phyloP scores from a whole-genome alignment of 1,139 yeast species.

The Taiozyma sp. region DNA sequence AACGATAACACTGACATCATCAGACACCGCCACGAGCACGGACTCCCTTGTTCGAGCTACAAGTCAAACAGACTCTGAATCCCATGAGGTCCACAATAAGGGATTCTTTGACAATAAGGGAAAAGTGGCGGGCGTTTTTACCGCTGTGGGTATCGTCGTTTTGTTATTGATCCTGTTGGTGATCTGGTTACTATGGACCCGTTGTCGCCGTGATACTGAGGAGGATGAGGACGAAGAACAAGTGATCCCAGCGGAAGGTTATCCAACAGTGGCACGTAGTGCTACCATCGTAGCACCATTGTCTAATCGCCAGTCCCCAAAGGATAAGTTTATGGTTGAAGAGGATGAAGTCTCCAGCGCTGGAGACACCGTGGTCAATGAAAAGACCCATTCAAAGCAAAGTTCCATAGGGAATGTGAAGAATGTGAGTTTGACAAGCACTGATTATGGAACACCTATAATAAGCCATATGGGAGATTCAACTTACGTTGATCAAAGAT shows the following conservation, averaged over 20 bases:
- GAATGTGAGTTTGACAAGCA: slow-evolving; percentile 2
- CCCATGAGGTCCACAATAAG: slow-evolving; percentile 1
- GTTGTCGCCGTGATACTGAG: slow-evolving; percentile 8
- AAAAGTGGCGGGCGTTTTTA: slow-evolving; percentile 66
- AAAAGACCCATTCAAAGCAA: not conserved
- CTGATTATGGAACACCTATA: slow-evolving; percentile 19
- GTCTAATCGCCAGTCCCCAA: not conserved
- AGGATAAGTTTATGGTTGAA: slow-evolving; percentile 2
- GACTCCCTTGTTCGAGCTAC: slow-evolving; percentile 1
- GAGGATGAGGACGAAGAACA: slow-evolving; percentile 15
- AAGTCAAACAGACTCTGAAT: not conserved
- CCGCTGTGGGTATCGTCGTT: slow-evolving; percentile 58
- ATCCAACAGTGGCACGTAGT: not conserved
- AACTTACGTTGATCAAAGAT: slow-evolving; percentile 52
- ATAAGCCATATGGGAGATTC: slow-evolving; percentile 31
- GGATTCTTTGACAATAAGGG: slow-evolving; percentile 51
- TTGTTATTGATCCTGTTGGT: slow-evolving; percentile 32
- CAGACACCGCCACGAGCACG: slow-evolving; percentile 1
- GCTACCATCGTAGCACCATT: not conserved
- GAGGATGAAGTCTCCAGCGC: slow-evolving; percentile 9
- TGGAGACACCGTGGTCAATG: slow-evolving; percentile 8
- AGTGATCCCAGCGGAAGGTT: slow-evolving; percentile 10
- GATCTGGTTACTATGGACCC: slow-evolving; percentile 12
- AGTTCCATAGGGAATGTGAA: not conserved
- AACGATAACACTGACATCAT: slow-evolving; percentile 4